Percentiles rank a stretch among this genome's conserved stretches.
Evolutionary conservation across 2,329 filamentous ascomycete species (phyloP).

Genomic region (Claviceps spartinae): DNA sequence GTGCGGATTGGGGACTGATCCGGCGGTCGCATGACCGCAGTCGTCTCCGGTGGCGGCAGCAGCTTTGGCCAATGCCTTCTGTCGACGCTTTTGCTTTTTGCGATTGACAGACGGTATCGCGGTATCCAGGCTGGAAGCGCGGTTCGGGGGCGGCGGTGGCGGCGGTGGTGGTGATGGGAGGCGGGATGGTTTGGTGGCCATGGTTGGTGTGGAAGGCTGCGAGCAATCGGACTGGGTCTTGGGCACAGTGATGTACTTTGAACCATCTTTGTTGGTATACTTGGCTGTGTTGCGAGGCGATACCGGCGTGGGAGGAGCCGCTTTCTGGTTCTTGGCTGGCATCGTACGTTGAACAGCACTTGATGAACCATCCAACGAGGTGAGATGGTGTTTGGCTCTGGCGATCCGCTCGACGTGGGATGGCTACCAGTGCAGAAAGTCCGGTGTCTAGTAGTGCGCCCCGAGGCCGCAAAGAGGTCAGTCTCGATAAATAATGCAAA

Average conservation of each 20-base stretch:
- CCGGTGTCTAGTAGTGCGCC: not conserved
- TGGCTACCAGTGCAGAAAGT: not conserved
- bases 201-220: constrained; percentile 37
- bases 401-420: constrained; percentile 1
- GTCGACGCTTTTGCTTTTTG: constrained; percentile 89
- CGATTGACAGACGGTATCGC: constrained; percentile 53
- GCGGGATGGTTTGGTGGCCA: constrained; percentile 23
- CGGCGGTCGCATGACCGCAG: constrained; percentile 24
- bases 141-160: constrained; percentile 11
- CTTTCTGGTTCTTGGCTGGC: constrained; percentile 40
- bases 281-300: constrained; percentile 44
- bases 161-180: not conserved
- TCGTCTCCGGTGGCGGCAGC: constrained; percentile 34
- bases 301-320: constrained; percentile 33
- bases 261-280: constrained; percentile 55
- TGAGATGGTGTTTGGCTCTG: not conserved
- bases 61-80: constrained; percentile 66
- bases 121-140: constrained; percentile 13
- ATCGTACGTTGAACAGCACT: constrained; percentile 24
- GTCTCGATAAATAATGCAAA: not conserved
- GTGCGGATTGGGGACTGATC: constrained; percentile 11
- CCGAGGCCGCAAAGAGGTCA: constrained; percentile 1
- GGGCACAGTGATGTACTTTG: constrained; percentile 54
- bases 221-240: constrained; percentile 42
- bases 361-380: constrained; percentile 24